Evolutionary conservation across 139 green algal genomes (phyloP), one percentile per base, ranked within the genome.

Genomic region (Pleodorina starrii): DNA sequence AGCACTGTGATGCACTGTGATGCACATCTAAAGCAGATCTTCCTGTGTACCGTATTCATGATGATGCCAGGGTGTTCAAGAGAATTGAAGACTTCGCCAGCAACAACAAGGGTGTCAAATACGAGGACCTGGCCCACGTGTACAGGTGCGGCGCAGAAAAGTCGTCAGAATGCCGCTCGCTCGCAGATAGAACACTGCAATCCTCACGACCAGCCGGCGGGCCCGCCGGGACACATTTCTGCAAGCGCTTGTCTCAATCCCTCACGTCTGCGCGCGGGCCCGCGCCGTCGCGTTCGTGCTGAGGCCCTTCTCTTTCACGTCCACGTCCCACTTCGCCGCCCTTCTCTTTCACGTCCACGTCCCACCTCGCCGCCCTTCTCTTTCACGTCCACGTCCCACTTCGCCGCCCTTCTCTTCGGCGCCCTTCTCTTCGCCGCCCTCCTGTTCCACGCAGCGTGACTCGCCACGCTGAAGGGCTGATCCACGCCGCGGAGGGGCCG

Each of bases 31-130:
- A 76, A 76, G 35, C 14, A 29, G 35, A 76, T 76, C 68, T n/a
- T n/a, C n/a, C n/a, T n/a, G n/a, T n/a, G n/a, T n/a, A n/a, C n/a
- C n/a, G n/a, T n/a, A 46, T 76, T 46, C 48, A 48, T 76, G 48
- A 48, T 76, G 68, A 29, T 46, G 14, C 35, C 68, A 76, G 68
- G 68, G 68, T 76, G 35, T 14, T 76, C 68, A 76, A 76, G 68
- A 76, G 48, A 48, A 76, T 76, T 12, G 35, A 76, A 46, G 48
- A 76, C 68, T 76, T 76, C 68, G 68, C 68, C 68, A 76, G 68
- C 68, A 76, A 76, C 68, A 76, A 76, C 68, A 76, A 76, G 68
- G 68, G 68, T 48, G 68, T 76, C 35, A 11, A 76, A 35, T 76
- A 48, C 68, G 35, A 76, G 35, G 68, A 76, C 68, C 68, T 76